phyloP scores from a whole-genome alignment of 2,329 filamentous ascomycete genomes.

The Aspergillus chevalieri region DNA sequence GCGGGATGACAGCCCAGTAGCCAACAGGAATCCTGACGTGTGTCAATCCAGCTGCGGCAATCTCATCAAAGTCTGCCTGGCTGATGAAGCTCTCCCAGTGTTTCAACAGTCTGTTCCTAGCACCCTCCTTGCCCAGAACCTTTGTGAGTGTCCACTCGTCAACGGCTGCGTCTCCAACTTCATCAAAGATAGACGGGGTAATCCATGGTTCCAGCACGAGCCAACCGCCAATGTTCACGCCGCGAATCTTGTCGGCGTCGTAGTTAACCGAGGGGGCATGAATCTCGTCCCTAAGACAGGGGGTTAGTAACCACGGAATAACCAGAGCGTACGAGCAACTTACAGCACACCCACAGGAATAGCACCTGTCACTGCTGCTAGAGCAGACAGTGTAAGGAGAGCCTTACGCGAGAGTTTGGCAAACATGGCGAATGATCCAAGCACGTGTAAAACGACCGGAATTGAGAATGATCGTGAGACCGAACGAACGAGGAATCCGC shows the following conservation, averaged over 20 bases:
- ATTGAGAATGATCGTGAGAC: conserved; percentile 11
- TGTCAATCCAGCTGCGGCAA: conserved; percentile 54
- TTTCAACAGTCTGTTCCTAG: conserved; percentile 41
- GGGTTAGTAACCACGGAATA: neutral
- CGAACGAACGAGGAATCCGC: conserved; percentile 12
- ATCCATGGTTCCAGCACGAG: conserved; percentile 61
- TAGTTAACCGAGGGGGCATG: conserved; percentile 46
- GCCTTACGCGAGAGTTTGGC: conserved; percentile 18
- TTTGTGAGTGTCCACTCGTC: conserved; percentile 54
- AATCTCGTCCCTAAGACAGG: conserved; percentile 19
- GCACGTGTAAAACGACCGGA: conserved; percentile 11
- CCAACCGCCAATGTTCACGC: conserved; percentile 62
- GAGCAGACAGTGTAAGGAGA: conserved; percentile 21
- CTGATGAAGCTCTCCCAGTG: conserved; percentile 59
- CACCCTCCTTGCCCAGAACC: conserved; percentile 45
- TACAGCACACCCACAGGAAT: conserved; percentile 14
- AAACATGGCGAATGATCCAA: conserved; percentile 29
- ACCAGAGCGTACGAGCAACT: conserved; percentile 8
- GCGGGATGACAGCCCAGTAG: conserved; percentile 56
- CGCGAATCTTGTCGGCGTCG: conserved; percentile 51
- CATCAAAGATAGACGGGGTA: conserved; percentile 55
- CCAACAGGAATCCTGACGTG: conserved; percentile 61
- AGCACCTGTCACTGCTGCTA: conserved; percentile 19
- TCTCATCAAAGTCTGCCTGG: conserved; percentile 50
- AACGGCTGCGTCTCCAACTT: conserved; percentile 43